These are phyloP conservation scores for Corymbia maculata DNA, from an alignment of 345 rosid species.

Conservation along the genomic window DNA sequence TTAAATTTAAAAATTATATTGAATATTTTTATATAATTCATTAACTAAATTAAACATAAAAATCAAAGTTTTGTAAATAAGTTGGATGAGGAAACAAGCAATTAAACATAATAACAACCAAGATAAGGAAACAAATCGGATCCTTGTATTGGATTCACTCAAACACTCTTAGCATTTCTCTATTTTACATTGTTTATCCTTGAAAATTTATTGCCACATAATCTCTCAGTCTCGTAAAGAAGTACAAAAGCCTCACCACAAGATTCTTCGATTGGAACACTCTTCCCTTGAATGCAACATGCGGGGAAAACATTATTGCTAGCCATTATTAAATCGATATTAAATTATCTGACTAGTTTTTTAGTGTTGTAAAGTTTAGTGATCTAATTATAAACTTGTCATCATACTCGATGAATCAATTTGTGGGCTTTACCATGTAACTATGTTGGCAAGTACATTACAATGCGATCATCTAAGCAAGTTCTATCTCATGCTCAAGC, in stretches of 20 bases:
- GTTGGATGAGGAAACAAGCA: background rate
- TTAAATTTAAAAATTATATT: too few species aligned
- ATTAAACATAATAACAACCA: background rate
- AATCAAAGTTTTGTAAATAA: too few species aligned
- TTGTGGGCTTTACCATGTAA: background rate
- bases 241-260: background rate
- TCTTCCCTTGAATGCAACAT: background rate
- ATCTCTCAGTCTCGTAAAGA: background rate
- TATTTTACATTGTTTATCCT: accelerated
- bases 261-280: background rate
- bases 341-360: background rate
- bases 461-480: background rate
- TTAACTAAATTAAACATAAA: too few species aligned
- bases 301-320: background rate
- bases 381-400: background rate
- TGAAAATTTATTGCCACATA: background rate
- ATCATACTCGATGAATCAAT: background rate
- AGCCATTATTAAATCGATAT: background rate
- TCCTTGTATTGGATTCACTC: accelerated
- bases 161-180: background rate
- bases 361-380: background rate
- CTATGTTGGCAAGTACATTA: background rate
- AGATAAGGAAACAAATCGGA: background rate
- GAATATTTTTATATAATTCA: too few species aligned
- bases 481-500: background rate